Evolutionary conservation across 2,329 filamentous ascomycete species (phyloP).

Genomic region (Fusarium sp.): DNA sequence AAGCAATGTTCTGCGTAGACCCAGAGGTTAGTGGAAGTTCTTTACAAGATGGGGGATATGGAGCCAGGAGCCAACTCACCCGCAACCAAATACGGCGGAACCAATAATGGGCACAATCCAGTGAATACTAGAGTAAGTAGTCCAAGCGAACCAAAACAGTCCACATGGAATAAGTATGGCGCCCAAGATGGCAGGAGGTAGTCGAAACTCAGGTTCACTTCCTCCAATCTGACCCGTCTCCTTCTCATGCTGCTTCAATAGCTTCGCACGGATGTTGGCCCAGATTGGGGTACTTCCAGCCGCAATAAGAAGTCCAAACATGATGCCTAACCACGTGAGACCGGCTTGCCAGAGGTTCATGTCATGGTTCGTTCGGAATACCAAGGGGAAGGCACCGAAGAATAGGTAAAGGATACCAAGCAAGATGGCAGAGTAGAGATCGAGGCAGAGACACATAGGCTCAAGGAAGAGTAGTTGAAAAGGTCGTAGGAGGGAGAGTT

Average conservation of each 20-base stretch:
- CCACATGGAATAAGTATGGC: constrained; percentile 23
- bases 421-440: constrained; percentile 82
- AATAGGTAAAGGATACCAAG: constrained; percentile 86
- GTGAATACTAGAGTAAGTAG: constrained; percentile 13
- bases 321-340: constrained; percentile 25
- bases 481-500: constrained; percentile 65
- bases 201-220: constrained; percentile 27
- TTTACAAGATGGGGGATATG: not conserved
- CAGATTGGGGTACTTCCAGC: constrained; percentile 21
- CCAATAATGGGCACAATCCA: constrained; percentile 33
- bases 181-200: constrained; percentile 21
- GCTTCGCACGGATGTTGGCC: constrained; percentile 6
- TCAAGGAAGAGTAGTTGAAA: constrained; percentile 80
- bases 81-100: constrained; percentile 29
- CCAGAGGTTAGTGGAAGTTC: not conserved
- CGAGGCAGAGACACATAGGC: constrained; percentile 83
- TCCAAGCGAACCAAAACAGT: constrained; percentile 35
- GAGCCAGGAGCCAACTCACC: constrained; percentile 8
- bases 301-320: constrained; percentile 11
- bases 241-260: constrained; percentile 7
- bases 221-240: constrained; percentile 9
- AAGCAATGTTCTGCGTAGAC: constrained; percentile 6
- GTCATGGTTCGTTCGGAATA: constrained; percentile 77
- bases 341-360: constrained; percentile 72
- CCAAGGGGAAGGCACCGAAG: constrained; percentile 84